Base-by-base conservation (phyloP, 2,329 filamentous ascomycete genomes). In the Nothophaeocryptopus gaeumannii region DNA sequence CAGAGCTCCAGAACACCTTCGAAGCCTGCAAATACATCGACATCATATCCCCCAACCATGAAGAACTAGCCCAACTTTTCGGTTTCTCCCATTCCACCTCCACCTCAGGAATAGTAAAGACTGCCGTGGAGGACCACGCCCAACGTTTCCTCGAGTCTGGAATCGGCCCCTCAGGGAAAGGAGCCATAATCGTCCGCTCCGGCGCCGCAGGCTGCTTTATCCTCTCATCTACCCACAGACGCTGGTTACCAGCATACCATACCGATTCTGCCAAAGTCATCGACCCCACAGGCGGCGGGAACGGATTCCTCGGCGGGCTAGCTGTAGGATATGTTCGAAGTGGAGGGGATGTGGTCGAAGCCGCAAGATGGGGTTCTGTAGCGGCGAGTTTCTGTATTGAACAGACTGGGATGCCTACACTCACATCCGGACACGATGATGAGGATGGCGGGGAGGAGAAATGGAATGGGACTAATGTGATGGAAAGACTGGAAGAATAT, bases 251-350 rank as follows among this genome's bases (percentile, higher is more conserved):
- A 10, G 87, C 91, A 7, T 92, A 86, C 64, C 87, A 91, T 63
- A 70, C 67, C 15, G 58, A 70, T 34, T 34, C 58, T 10, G 64
- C 64, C 0, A 80, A 74, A 50, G 89, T 96, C 1, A 73, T 93
- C n/a, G 93, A 97, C 68, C 91, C 92, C 0, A 97, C 93, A 0
- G 93, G 93, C 8, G 93, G 90, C 14, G 93, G 93, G 0, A 99
- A 99, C 69, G 85, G 87, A 0, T 97, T 96, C 62, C 74, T 96
- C 8, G 82, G 82, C 15, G 81, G 79, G 2, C 63, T 85, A 51
- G 75, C 79, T 5, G 74, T 83, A 15, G 80, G 77, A 1, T 67
- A 84, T 56, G 72, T 79, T 14, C 73, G 76, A 50, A 86, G 52
- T 1, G 58, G 83, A 76, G 30, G 72, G 37, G 61, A 69, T 56